Evolutionary conservation across 2,329 filamentous ascomycete genomes (phyloP).

Genomic region (Pezicula neosporulosa): DNA sequence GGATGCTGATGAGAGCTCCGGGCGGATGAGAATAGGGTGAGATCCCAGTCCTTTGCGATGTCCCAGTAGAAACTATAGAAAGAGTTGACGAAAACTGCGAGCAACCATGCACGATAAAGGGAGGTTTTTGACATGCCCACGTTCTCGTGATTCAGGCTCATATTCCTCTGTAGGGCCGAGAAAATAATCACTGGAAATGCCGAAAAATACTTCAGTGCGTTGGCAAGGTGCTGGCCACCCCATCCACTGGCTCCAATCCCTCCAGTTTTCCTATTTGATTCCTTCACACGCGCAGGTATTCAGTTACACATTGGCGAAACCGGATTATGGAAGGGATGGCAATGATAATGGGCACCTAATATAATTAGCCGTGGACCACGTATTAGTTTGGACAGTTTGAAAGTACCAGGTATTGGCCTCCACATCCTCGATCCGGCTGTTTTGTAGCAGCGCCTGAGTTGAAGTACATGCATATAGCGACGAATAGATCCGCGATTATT

Average conservation of each 20-base stretch:
- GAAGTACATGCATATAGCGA: constrained; percentile 90
- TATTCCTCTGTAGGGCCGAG: constrained; percentile 67
- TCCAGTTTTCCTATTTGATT: constrained; percentile 46
- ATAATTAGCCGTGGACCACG: no score
- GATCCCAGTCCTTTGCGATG: constrained; percentile 92
- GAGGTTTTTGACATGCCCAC: constrained; percentile 35
- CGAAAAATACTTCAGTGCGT: constrained; percentile 91
- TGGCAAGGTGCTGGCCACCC: constrained; percentile 86
- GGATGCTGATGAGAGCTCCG: constrained; percentile 61
- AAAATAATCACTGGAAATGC: constrained; percentile 90
- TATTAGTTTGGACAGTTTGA: no score
- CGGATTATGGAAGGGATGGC: constrained; percentile 81
- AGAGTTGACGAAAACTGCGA: constrained; percentile 76
- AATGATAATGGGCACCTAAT: constrained; percentile 66
- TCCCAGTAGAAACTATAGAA: constrained; percentile 99
- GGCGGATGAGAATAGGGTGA: constrained; percentile 69
- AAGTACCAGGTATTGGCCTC: constrained; percentile 68
- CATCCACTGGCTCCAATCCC: constrained; percentile 52
- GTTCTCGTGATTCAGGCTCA: constrained; percentile 34
- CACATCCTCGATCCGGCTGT: constrained; percentile 77
- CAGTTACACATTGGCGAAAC: constrained; percentile 86
- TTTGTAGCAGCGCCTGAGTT: constrained; percentile 71
- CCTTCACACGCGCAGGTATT: constrained; percentile 73
- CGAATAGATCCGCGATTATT: constrained; percentile 84
- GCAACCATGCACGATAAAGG: constrained; percentile 61